Evolutionary conservation across 768 basidiomycete species (phyloP), one percentile per base, ranked within the genome.

Genomic region (Paxillus involutus): DNA sequence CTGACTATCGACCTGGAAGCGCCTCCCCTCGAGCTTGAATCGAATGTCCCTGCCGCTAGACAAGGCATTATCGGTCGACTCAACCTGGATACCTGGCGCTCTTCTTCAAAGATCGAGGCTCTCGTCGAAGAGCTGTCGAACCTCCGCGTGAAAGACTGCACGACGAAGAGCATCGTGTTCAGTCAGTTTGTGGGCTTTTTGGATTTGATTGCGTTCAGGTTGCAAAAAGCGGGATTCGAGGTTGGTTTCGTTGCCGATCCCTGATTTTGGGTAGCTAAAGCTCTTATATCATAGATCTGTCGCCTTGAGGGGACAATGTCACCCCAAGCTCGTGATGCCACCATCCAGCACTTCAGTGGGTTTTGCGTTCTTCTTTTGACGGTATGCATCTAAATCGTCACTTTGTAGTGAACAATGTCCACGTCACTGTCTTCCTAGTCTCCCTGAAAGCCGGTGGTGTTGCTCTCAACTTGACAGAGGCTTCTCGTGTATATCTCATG

Each of bases 391-490:
- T 10, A 55, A n/a, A 53, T 54, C 16, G 44, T 39, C 33, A 6
- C 16, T n/a, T 17, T 44, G 2, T 52, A 94, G 91, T 94, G 88
- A 90, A 88, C 64, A 96, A 89, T 61, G 86, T 94, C 4, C 84
- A 94, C 55, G 93, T 96, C 36, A 98, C 94, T 2, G 91, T 99
- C n/a, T 98, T 99, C 76, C 81, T 99, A 24, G 93, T 99, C 63
- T 91, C 88, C 58, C 76, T 99, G 66, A 98, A 97, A 71, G 96
- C 96, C 1, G 96, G 96, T 46, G 95, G 95, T 68, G 94, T 94
- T 4, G 92, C 91, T 3, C 77, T 96, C 47, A 94, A 94, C 67
- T 69, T 94, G 60, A 93, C 91, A 0, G 91, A 92, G 68, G 94
- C 94, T 0, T 93, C 91, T 33, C 89, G 91, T 26, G 94, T 97